A percentile compares a stretch with the other conserved stretches of the same genome.
These are phyloP conservation scores for Triticum monococcum DNA, from an alignment of 176 grass and related monocot species.

Conservation along the genomic window DNA sequence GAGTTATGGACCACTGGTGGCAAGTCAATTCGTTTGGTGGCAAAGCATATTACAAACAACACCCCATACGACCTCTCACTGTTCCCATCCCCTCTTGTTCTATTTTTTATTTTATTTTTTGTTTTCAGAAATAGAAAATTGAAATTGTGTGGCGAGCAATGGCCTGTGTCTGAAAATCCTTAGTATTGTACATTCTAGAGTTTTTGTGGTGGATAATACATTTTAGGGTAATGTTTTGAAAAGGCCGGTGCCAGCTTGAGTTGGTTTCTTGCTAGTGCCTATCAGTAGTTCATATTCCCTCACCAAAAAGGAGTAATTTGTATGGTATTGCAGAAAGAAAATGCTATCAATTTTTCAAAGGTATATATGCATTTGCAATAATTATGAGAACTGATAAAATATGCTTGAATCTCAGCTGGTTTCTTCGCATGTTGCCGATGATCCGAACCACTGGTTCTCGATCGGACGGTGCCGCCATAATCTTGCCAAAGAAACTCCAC, in stretches of 20 bases:
- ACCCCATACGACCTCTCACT: conserved; percentile 6
- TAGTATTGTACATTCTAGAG: no score
- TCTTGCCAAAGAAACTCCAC: background rate
- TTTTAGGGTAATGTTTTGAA: background rate
- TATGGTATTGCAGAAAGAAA: background rate
- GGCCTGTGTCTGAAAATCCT: background rate
- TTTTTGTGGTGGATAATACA: background rate
- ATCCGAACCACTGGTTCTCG: background rate
- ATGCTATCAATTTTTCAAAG: background rate
- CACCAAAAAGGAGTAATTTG: no score
- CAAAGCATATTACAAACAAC: conserved; percentile 27
- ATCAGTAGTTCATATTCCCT: background rate
- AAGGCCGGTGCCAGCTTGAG: background rate
- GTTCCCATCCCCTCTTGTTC: conserved; percentile 3
- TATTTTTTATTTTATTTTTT: background rate
- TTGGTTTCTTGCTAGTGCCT: background rate
- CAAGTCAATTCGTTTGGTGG: conserved; percentile 52
- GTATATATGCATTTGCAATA: background rate
- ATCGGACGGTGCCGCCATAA: background rate
- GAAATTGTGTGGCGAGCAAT: background rate
- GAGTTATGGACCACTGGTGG: conserved; percentile 36
- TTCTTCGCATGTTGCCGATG: background rate
- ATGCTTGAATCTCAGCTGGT: background rate
- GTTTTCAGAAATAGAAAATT: background rate
- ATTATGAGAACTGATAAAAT: background rate